phyloP scores from a whole-genome alignment of 768 basidiomycete genomes.

The Lentinula aciculospora region DNA sequence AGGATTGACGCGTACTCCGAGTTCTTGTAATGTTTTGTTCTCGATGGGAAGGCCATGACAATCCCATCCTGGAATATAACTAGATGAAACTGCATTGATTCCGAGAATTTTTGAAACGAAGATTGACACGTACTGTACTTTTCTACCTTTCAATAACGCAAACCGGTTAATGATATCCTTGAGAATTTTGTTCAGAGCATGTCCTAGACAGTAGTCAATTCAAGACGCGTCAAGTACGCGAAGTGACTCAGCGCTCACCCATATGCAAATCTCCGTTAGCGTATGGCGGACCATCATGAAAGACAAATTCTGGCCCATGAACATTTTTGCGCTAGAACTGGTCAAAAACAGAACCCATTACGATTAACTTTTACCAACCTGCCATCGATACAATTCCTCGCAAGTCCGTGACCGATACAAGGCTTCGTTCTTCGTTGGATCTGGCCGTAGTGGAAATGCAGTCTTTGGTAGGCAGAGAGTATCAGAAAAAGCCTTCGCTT shows the following conservation, averaged over 20 bases:
- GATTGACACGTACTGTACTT: slow-evolving; percentile 62
- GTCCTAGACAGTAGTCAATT: slow-evolving; percentile 45
- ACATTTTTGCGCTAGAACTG: slow-evolving; percentile 54
- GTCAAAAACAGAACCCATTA: too few relatives aligned
- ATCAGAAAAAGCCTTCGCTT: slow-evolving; percentile 26
- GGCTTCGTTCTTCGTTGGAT: slow-evolving; percentile 58
- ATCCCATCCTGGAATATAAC: slow-evolving; percentile 96
- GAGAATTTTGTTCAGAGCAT: slow-evolving; percentile 92
- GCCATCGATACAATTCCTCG: slow-evolving; percentile 73
- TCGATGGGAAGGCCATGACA: slow-evolving; percentile 98
- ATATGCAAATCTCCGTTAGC: slow-evolving; percentile 96
- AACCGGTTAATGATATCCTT: slow-evolving; percentile 96
- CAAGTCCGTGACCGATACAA: slow-evolving; percentile 51
- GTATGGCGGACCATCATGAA: slow-evolving; percentile 97
- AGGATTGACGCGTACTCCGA: slow-evolving; percentile 45
- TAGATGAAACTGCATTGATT: slow-evolving; percentile 24
- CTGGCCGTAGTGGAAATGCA: slow-evolving; percentile 64
- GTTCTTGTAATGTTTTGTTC: slow-evolving; percentile 79
- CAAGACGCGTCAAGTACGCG: background rate
- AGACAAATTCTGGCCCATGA: slow-evolving; percentile 66
- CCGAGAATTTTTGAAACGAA: background rate
- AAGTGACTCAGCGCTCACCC: slow-evolving; percentile 41
- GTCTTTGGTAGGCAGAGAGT: slow-evolving; percentile 84
- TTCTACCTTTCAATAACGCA: slow-evolving; percentile 69
- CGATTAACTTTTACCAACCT: slow-evolving; percentile 36